A percentile compares a stretch with the other conserved stretches of the same genome.
Evolutionary conservation across 257 asterid genomes (phyloP).

Genomic region (Nicotiana attenuata): DNA sequence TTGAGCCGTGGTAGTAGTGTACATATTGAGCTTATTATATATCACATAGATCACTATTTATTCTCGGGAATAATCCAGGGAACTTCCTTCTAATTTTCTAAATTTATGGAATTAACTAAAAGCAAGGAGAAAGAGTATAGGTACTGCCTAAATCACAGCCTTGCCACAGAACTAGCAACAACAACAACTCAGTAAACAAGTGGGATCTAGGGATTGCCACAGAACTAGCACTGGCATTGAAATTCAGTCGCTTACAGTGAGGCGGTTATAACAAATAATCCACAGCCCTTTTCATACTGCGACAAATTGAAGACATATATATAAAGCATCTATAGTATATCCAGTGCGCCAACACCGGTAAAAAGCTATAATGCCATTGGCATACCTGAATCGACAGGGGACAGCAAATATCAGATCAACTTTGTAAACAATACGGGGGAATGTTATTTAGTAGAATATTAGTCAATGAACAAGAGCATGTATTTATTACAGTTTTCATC

Average conservation of each 20-base stretch:
- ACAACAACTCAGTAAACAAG: too few species aligned
- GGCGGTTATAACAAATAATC: not conserved
- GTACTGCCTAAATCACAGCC: too few species aligned
- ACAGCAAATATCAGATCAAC: not conserved
- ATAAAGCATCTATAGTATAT: not conserved
- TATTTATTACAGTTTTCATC: not conserved
- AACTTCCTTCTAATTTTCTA: too few species aligned
- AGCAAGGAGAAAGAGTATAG: too few species aligned
- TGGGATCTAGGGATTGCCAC: too few species aligned
- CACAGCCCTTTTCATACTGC: not conserved
- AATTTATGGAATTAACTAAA: too few species aligned
- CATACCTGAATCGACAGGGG: not conserved
- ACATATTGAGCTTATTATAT: too few species aligned
- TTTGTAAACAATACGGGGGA: not conserved
- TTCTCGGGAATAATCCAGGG: too few species aligned
- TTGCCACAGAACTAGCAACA: too few species aligned
- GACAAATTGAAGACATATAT: not conserved
- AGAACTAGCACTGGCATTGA: not conserved
- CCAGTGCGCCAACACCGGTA: not conserved
- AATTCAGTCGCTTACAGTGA: not conserved
- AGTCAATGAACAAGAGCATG: not conserved
- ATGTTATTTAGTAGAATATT: not conserved
- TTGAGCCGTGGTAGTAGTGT: too few species aligned
- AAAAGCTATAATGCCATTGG: not conserved
- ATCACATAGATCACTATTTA: too few species aligned